Evolutionary conservation across 2,329 filamentous ascomycete species (phyloP).

Genomic region (Fusarium siculi): DNA sequence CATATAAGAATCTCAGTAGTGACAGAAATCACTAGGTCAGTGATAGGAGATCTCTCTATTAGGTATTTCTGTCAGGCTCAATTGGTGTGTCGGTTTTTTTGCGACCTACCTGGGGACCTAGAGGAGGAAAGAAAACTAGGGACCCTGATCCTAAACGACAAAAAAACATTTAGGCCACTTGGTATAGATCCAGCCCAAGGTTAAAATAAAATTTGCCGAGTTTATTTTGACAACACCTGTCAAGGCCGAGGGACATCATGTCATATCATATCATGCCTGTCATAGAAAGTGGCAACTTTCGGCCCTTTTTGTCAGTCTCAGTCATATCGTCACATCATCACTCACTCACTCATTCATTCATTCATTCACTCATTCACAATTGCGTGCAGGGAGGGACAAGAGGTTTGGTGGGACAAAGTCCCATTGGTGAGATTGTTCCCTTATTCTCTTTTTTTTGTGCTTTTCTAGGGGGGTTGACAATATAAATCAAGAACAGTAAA

Average conservation of each 20-base stretch:
- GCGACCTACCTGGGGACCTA: background rate
- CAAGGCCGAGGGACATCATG: background rate
- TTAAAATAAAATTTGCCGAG: no score
- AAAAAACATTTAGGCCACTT: no score
- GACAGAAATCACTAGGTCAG: no score
- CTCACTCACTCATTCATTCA: background rate
- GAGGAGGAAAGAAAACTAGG: no score
- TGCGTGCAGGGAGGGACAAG: background rate
- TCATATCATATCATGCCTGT: background rate
- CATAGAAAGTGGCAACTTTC: constrained; percentile 13
- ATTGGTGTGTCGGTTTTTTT: no score
- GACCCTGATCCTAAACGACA: no score
- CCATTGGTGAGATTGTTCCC: constrained; percentile 24
- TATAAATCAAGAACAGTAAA: background rate
- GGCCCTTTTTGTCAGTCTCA: constrained; percentile 20
- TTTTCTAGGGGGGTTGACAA: constrained; percentile 6
- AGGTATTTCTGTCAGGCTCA: no score
- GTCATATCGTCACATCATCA: constrained; percentile 12
- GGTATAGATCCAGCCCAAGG: no score
- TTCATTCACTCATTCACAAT: background rate
- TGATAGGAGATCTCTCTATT: no score
- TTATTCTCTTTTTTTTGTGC: constrained; percentile 23
- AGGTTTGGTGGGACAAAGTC: constrained; percentile 7
- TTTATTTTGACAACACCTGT: no score
- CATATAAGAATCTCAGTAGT: no score